Percentiles rank a stretch among this genome's conserved stretches.
These are phyloP conservation scores for Aspergillus glaucus DNA, from an alignment of 2,329 filamentous ascomycete genomes.

Conservation along the genomic window DNA sequence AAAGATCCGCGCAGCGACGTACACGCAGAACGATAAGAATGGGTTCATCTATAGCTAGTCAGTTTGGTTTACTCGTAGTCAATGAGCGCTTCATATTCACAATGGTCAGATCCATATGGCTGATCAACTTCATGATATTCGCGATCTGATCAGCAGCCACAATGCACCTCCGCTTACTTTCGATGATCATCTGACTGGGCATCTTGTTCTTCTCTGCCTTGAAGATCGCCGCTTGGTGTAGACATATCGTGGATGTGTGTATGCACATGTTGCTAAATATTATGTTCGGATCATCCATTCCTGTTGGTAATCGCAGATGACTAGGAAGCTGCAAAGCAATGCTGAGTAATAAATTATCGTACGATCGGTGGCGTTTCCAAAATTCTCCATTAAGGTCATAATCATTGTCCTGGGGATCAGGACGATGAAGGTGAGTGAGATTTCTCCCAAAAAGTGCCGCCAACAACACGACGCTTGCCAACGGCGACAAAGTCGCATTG, in stretches of 20 bases:
- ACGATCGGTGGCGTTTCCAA: slow-evolving; percentile 83
- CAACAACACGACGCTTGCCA: slow-evolving; percentile 75
- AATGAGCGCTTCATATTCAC: slow-evolving; percentile 48
- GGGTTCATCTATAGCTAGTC: slow-evolving; percentile 69
- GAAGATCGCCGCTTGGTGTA: slow-evolving; percentile 98
- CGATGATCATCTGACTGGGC: slow-evolving; percentile 68
- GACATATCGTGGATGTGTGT: slow-evolving; percentile 89
- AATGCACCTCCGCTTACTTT: slow-evolving; percentile 89
- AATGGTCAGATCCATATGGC: slow-evolving; percentile 74
- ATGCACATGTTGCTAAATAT: slow-evolving; percentile 96
- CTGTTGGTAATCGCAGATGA: slow-evolving; percentile 70
- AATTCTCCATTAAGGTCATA: slow-evolving; percentile 87
- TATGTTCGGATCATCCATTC: slow-evolving; percentile 71
- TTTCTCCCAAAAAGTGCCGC: slow-evolving; percentile 89
- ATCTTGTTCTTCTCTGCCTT: slow-evolving; percentile 87
- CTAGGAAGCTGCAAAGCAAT: slow-evolving; percentile 77
- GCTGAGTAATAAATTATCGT: slow-evolving; percentile 87
- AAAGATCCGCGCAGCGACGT: slow-evolving; percentile 91
- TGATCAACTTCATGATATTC: slow-evolving; percentile 90
- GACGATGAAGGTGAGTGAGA: slow-evolving; percentile 81
- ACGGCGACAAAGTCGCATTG: slow-evolving; percentile 67
- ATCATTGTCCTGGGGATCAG: slow-evolving; percentile 72
- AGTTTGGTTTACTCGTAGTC: slow-evolving; percentile 1
- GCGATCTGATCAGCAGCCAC: slow-evolving; percentile 90
- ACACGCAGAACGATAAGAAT: slow-evolving; percentile 91